These are phyloP conservation scores for Trapa incisa DNA, from an alignment of 345 rosid genomes.

Conservation along the genomic window DNA sequence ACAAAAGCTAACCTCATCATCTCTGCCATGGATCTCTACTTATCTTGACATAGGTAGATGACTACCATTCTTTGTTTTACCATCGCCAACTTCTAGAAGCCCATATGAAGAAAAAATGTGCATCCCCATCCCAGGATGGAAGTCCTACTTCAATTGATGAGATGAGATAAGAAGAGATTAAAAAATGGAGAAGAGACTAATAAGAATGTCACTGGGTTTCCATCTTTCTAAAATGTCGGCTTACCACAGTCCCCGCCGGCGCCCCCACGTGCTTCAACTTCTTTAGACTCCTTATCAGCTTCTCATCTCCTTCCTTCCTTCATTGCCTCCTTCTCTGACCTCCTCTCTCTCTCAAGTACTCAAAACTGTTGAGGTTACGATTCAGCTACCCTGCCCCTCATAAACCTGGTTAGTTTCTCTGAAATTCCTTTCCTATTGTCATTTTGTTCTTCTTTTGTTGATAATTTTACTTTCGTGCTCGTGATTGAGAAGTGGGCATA, in stretches of 20 bases:
- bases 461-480: not conserved
- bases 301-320: not conserved
- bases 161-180: too few relatives aligned
- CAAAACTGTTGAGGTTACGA: too few relatives aligned
- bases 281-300: not conserved
- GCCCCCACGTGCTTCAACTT: slow-evolving; percentile 4
- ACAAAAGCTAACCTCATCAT: too few relatives aligned
- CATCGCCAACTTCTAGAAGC: not conserved
- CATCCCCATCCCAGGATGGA: too few relatives aligned
- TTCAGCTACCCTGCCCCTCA: not conserved
- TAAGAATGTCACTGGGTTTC: slow-evolving; percentile 2
- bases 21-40: too few relatives aligned
- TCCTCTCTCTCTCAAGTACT: slow-evolving; percentile 3
- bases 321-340: not conserved
- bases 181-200: too few relatives aligned
- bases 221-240: slow-evolving; percentile 9
- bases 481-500: not conserved
- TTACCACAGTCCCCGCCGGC: not conserved
- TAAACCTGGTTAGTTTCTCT: not conserved
- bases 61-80: too few relatives aligned
- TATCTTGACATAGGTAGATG: too few relatives aligned
- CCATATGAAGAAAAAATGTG: too few relatives aligned
- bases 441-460: not conserved
- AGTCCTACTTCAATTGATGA: too few relatives aligned
- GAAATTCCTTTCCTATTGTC: not conserved